Base-by-base conservation (phyloP, 2,329 filamentous ascomycete species). In the Aspergillus phoenicis region DNA sequence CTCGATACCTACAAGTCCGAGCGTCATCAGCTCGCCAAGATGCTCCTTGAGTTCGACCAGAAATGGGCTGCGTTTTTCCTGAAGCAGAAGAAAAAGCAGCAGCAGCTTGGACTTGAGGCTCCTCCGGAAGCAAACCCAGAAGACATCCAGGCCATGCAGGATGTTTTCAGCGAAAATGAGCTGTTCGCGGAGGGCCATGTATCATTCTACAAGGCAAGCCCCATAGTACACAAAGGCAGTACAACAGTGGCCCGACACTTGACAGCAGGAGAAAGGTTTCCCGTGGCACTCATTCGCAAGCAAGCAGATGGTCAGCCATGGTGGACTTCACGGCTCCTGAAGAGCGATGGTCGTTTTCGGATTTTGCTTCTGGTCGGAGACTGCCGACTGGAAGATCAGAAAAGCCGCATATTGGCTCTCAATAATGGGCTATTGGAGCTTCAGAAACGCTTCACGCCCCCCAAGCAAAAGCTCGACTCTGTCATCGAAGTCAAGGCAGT, bases 21-120 rank as follows among this genome's bases (percentile, higher is more conserved):
- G 66, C 77, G 87, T 1, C 81, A 83, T 7, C 80, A 78, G 13
- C 83, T 90, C 2, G 89, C 89, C 0, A 79, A 87, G 61, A 84
- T 88, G 48, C 81, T 91, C 0, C 90, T 91, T 62, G 79, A 82
- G 6, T 86, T 88, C 61, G 86, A 88, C 67, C 83, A 84, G 59
- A 53, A 39, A 39, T 60, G 52, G 41, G 56, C 51, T 8, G 39
- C 58, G 5, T 38, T 60, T 8, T 62, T 62, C 11, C 24, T 52
- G 17, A 39, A 47, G 17, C 33, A 41, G 20, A 39, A 56, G n/a
- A 26, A 36, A 8, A 30, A 51, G 47, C 47, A 51, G 13, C 7
- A 47, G 26, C 24, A 33, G 20, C 26, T 47, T n/a, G 38, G 11
- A 24, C 26, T 41, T 1, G 20, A 20, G 2, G 13, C 5, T 11